Evolutionary conservation across 805 yeast species (phyloP).

Genomic region (Starmerella bombicola): DNA sequence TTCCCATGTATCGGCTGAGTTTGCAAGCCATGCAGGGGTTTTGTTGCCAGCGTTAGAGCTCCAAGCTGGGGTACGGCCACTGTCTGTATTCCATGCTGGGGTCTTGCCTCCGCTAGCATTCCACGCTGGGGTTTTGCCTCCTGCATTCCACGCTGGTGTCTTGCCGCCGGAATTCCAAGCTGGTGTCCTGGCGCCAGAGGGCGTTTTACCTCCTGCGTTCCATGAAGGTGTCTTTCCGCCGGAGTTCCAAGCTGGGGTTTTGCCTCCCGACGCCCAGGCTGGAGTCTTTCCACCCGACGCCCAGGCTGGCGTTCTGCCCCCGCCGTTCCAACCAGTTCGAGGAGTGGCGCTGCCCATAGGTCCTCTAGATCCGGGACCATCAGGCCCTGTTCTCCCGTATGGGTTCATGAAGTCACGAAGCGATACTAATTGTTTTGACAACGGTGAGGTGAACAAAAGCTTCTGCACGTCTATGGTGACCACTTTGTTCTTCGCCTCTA

Average conservation of each 20-base stretch:
- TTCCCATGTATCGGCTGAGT: conserved; percentile 7
- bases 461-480: conserved; percentile 72
- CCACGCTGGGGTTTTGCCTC: conserved; percentile 38
- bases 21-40: conserved; percentile 25
- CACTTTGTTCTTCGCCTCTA: conserved; percentile 83
- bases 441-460: conserved; percentile 57
- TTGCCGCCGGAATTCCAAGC: conserved; percentile 26
- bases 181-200: conserved; percentile 36
- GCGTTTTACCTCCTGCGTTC: conserved; percentile 38
- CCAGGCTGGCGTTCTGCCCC: conserved; percentile 27
- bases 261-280: conserved; percentile 36
- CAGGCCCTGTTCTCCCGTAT: conserved; percentile 12
- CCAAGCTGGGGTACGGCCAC: conserved; percentile 33
- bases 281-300: conserved; percentile 39
- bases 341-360: conserved; percentile 10
- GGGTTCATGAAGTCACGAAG: conserved; percentile 61
- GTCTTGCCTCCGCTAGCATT: conserved; percentile 19
- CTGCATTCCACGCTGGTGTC: conserved; percentile 23
- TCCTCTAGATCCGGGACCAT: conserved; percentile 15
- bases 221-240: conserved; percentile 43
- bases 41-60: conserved; percentile 26
- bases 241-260: conserved; percentile 38
- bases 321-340: conserved; percentile 25
- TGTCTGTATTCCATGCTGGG: conserved; percentile 31
- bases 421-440: conserved; percentile 48